Evolutionary conservation across 2,329 filamentous ascomycete species (phyloP).

Genomic region (Hyphodiscus sp.): DNA sequence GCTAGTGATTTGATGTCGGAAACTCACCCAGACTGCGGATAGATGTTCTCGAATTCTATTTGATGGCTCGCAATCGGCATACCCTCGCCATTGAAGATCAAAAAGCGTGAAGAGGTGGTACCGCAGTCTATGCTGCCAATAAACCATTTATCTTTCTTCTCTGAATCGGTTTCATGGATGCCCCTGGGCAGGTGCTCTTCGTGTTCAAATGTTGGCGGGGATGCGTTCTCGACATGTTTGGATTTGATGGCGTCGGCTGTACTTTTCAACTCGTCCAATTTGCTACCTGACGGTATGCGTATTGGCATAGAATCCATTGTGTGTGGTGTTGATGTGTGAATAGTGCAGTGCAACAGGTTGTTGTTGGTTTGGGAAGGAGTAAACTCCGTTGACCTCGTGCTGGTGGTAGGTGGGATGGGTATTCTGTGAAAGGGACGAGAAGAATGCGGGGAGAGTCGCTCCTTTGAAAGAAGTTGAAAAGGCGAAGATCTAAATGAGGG

Average conservation of each 20-base stretch:
- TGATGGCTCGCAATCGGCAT: conserved; percentile 77
- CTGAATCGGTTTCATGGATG: conserved; percentile 15
- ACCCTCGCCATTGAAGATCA: conserved; percentile 79
- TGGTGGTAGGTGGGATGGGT: not conserved
- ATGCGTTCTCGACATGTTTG: conserved; percentile 22
- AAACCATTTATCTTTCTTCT: conserved; percentile 48
- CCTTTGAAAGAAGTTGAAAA: too few species aligned
- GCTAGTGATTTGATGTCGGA: not conserved
- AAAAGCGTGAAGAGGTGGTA: conserved; percentile 81
- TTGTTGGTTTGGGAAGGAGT: not conserved
- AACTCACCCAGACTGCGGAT: conserved; percentile 76
- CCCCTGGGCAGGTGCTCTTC: conserved; percentile 17
- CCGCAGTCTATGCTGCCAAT: conserved; percentile 88
- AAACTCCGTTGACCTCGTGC: not conserved
- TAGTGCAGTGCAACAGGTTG: not conserved
- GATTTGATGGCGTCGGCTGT: conserved; percentile 4
- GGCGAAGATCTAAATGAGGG: too few species aligned
- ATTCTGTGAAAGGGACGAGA: not conserved
- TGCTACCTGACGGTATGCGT: conserved; percentile 4
- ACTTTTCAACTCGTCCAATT: conserved; percentile 7
- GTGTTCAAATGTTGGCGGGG: conserved; percentile 6
- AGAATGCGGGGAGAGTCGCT: not conserved
- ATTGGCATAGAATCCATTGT: conserved; percentile 21
- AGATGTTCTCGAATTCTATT: conserved; percentile 78
- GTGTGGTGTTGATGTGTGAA: not conserved